Base-by-base conservation (phyloP, 192 early-diverging fungal species). In the Umbelopsis sp. region DNA sequence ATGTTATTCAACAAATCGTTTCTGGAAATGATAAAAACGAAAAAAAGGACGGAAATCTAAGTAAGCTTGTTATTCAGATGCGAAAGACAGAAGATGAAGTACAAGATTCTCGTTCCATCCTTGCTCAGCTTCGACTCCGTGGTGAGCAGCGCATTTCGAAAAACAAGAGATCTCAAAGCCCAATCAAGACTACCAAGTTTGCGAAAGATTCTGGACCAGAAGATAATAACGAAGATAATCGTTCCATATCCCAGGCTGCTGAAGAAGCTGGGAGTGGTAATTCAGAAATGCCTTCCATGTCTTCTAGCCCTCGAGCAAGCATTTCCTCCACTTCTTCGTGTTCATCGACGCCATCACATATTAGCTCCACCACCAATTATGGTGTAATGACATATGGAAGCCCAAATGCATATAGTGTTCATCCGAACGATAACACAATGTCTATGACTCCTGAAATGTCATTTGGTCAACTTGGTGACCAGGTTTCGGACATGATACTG, bases 51-150 rank as follows among this genome's bases (percentile, higher is more conserved):
- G 25, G 27, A 16, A 61, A 35, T 25, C 27, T 61, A 18, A 47
- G 45, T 20, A 48, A 47, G 20, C 65, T 61, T 30, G 55, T 61
- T 7, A 44, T 53, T 18, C 49, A 66, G 2, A 67, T 77, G 47
- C 47, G 67, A 13, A 71, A 77, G 33, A 71, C 75, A n/a, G 76
- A 78, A 67, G 68, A 78, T n/a, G 76, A 78, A 51, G 68, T 78
- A 8, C 76, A 78, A 37, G 76, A 78, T 48, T 78, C 76, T 37
- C 55, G 76, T 20, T 69, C 76, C 0, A 78, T 78, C 22, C 68
- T 78, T 20, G 76, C 76, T 49, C 76, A 78, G 46, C 58, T 78
- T 20, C 71, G 76, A 11, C 49, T 78, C 10, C 46, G 71, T 46
- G 76, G 76, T n/a, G 76, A 78, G 44, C 76, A 78, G 49, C 50